Conservation (phyloP, 2,329 filamentous ascomycete species). For the Dactylellina haptotyla region DNA sequence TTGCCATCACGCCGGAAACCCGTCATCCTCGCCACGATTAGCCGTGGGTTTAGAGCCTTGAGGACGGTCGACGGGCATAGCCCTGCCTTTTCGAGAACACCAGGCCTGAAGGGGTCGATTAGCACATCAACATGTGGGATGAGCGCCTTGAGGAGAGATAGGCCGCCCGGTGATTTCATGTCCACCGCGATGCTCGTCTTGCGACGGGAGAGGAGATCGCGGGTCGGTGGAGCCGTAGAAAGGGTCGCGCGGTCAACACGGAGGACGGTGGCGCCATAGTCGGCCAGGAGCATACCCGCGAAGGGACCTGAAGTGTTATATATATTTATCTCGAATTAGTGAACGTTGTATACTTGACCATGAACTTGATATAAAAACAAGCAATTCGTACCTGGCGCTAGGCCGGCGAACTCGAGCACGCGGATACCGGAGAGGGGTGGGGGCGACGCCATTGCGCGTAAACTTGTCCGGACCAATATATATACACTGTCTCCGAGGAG, state of each 20-base stretch:
- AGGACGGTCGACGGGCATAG: slow-evolving; percentile 77
- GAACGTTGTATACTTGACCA: too few relatives aligned
- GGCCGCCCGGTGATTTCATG: slow-evolving; percentile 74
- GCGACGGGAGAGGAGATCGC: slow-evolving; percentile 79
- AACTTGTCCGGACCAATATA: not conserved
- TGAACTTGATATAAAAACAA: too few relatives aligned
- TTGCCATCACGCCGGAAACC: slow-evolving; percentile 88
- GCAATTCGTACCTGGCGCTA: slow-evolving; percentile 66
- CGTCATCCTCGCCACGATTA: slow-evolving; percentile 87
- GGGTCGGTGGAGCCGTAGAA: slow-evolving; percentile 64
- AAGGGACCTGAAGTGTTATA: slow-evolving; percentile 30
- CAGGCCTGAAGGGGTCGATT: slow-evolving; percentile 92
- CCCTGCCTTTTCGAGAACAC: slow-evolving; percentile 84
- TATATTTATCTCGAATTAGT: not conserved
- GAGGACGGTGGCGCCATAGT: slow-evolving; percentile 87
- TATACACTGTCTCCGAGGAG: not conserved
- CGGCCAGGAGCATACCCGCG: slow-evolving; percentile 76
- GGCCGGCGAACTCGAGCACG: slow-evolving; percentile 71
- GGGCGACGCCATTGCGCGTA: slow-evolving; percentile 20
- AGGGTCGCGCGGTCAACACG: slow-evolving; percentile 75
- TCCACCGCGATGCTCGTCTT: slow-evolving; percentile 84
- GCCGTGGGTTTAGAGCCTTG: slow-evolving; percentile 71
- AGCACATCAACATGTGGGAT: slow-evolving; percentile 75
- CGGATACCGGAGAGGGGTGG: slow-evolving; percentile 69
- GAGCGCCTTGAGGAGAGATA: slow-evolving; percentile 74